Conservation (phyloP, 345 rosid species). For the Citrus mangshanensis region DNA sequence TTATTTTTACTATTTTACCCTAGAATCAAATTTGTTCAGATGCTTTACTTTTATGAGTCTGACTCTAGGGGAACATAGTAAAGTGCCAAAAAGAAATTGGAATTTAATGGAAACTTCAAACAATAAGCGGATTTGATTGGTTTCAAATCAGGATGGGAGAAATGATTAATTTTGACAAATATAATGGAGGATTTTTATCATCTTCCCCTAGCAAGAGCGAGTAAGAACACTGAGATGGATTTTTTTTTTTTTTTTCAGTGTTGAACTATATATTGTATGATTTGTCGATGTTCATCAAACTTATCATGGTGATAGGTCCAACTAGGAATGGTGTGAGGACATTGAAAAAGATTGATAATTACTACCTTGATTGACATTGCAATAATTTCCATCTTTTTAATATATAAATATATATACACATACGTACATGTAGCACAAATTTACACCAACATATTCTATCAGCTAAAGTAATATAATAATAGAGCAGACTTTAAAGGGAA, state of each 20-base stretch:
- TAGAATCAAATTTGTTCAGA: too few relatives aligned
- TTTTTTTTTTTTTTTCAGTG: background rate
- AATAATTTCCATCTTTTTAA: too few relatives aligned
- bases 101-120: too few relatives aligned
- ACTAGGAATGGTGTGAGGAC: background rate
- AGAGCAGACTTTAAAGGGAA: background rate
- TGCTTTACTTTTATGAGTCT: too few relatives aligned
- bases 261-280: background rate
- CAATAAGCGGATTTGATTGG: too few relatives aligned
- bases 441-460: background rate
- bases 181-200: too few relatives aligned
- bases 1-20: too few relatives aligned
- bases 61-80: too few relatives aligned
- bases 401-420: too few relatives aligned
- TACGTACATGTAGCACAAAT: background rate
- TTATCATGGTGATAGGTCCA: background rate
- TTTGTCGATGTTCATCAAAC: background rate
- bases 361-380: background rate
- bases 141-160: too few relatives aligned
- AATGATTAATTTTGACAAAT: too few relatives aligned
- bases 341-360: background rate
- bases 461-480: background rate
- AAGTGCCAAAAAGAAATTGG: too few relatives aligned
- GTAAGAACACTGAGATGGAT: background rate
- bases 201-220: background rate